Evolutionary conservation across 768 basidiomycete species (phyloP), one percentile per base, ranked within the genome.

Genomic region (Butyriboletus loyo): DNA sequence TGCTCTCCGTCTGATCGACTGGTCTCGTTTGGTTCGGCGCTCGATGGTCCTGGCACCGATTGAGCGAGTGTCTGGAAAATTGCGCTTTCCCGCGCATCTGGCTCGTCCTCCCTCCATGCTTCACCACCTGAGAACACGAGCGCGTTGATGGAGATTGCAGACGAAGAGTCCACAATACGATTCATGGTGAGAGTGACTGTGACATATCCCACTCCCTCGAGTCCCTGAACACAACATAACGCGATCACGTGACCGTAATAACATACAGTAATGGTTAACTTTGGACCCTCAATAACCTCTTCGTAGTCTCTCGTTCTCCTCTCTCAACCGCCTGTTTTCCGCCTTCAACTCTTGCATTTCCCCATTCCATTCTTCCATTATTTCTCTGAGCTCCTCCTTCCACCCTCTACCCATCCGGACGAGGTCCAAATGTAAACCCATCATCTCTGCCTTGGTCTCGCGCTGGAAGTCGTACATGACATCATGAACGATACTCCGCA

Each of bases 381-480:
- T 62, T 37, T 73, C 74, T 48, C 82, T 73, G 63, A 89, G 70
- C 66, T 89, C 87, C 45, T 67, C 74, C 67, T 81, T 81, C 86
- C 84, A 87, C 24, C 77, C 78, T 31, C 84, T 70, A 2, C 87
- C 85, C 83, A 89, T 84, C 50, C 80, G 75, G 32, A 91, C 72
- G 51, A 89, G 62, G 62, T 91, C 88, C 54, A 91, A 61, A 67
- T 91, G 89, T 50, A 90, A 70, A 2, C 85, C 86, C 65, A 80
- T 77, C 77, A 89, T 81, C 74, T 89, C 84, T n/a, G 79, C 75
- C 60, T 79, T 77, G 22, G 81, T 83, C 65, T 89, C 86, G 56
- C 77, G 74, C 64, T 84, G 85, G 61, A 81, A 86, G 56, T 90
- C 88, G 56, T 77, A 80, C 82, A 90, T 82, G 52, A 82, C 84